Evolutionary conservation across 2,329 filamentous ascomycete genomes (phyloP), one percentile per base, ranked within the genome.

Genomic region (Penicillium sp.): DNA sequence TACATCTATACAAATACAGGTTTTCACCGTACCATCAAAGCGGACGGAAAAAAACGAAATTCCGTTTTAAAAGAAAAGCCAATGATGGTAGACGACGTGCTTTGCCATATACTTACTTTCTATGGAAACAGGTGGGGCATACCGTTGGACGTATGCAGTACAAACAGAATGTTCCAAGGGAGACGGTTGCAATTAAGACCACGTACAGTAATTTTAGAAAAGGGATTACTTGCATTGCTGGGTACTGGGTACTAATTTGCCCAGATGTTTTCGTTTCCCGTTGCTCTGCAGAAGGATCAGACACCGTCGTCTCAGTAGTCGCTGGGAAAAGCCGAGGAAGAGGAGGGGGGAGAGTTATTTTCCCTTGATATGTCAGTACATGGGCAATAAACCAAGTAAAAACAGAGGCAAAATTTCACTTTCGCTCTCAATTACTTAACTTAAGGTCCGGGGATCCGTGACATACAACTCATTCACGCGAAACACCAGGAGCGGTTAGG

Each of bases 51-150:
- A 55, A 50, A 42, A 46, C 18, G 47, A 44, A 45, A 40, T 46
- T 50, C 51, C 56, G 52, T 56, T 56, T 45, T 49, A 56, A 52
- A 59, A 37, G 43, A 46, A 56, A 35, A 60, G 51, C 22, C 51
- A 60, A 54, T 57, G 48, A 45, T 11, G 15, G 15, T 35, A 43
- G 37, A 31, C 35, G 50, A 52, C 35, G 26, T 33, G 37, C 40
- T 46, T 54, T 55, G 49, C 51, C 59, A 57, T 57, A 61, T 61
- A 63, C 51, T 60, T 51, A 59, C 59, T 59, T 62, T 48, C 56
- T 26, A 33, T 55, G 41, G 41, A 66, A 68, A 68, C 62, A 55
- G 62, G 70, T 69, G 71, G 70, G 70, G 68, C 65, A 56, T n/a
- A 40, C n/a, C 58, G 37, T 25, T 33, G 27, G 15, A 20, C 45